These are phyloP conservation scores for sunflower (Helianthus annuus) DNA, from an alignment of 129 eudicot species.

Conservation along the genomic window HanXRQr2.0-SUNRISE NC_035444.2:64752549-64753048, in stretches of 20 bases:
- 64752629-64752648: too few relatives aligned
- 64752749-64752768: background rate
- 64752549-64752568: too few relatives aligned
- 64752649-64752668: too few relatives aligned
- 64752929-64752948: conserved; percentile 16
- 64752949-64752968: background rate
- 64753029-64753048: background rate
- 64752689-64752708: too few relatives aligned
- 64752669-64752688: too few relatives aligned
- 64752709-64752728: background rate
- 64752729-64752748: background rate
- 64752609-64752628: too few relatives aligned
- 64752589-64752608: too few relatives aligned
- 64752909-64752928: conserved; percentile 6
- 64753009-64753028: conserved; percentile 12
- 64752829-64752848: too few relatives aligned
- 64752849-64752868: background rate
- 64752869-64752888: background rate
- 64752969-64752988: background rate
- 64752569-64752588: too few relatives aligned
- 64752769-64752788: too few relatives aligned
- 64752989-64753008: background rate
- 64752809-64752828: too few relatives aligned
- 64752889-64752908: background rate
- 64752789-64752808: too few relatives aligned